phyloP scores from a whole-genome alignment of 2,329 filamentous ascomycete species.

The Tolypocladium album region DNA sequence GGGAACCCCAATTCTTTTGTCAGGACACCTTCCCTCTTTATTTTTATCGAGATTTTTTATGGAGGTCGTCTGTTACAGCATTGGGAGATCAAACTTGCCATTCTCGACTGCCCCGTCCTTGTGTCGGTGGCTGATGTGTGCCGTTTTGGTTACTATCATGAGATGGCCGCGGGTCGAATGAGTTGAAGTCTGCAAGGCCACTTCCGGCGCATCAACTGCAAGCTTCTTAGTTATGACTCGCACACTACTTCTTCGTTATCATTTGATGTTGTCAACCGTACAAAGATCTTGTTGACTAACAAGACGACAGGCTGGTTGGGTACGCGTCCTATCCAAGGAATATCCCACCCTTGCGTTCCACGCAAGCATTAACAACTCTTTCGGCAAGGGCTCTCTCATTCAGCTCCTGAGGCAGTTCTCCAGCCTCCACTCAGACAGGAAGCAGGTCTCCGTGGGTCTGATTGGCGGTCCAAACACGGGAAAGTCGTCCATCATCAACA shows the following conservation, averaged over 20 bases:
- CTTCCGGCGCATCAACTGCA: conserved; percentile 48
- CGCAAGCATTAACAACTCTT: conserved; percentile 88
- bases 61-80: conserved; percentile 96
- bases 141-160: conserved; percentile 85
- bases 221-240: conserved; percentile 99
- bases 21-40: conserved; percentile 71
- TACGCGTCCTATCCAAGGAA: conserved; percentile 76
- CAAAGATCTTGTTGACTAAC: conserved; percentile 2
- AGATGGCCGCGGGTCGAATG: conserved; percentile 77
- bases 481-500: conserved; percentile 97
- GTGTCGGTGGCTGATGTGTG: conserved; percentile 52
- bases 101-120: conserved; percentile 24
- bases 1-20: conserved; percentile 56
- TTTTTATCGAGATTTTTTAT: conserved; percentile 63
- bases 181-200: conserved; percentile 85
- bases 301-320: conserved; percentile 73
- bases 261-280: conserved; percentile 8
- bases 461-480: conserved; percentile 77
- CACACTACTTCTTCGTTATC: conserved; percentile 36
- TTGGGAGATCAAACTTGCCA: conserved; percentile 77
- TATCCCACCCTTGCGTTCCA: conserved; percentile 93
- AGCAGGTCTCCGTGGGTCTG: conserved; percentile 88
- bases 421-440: conserved; percentile 75
- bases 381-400: conserved; percentile 91
- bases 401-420: conserved; percentile 89